These are phyloP conservation scores for Myriosclerotinia scirpicola DNA, from an alignment of 2,329 filamentous ascomycete species.

Conservation along the genomic window DNA sequence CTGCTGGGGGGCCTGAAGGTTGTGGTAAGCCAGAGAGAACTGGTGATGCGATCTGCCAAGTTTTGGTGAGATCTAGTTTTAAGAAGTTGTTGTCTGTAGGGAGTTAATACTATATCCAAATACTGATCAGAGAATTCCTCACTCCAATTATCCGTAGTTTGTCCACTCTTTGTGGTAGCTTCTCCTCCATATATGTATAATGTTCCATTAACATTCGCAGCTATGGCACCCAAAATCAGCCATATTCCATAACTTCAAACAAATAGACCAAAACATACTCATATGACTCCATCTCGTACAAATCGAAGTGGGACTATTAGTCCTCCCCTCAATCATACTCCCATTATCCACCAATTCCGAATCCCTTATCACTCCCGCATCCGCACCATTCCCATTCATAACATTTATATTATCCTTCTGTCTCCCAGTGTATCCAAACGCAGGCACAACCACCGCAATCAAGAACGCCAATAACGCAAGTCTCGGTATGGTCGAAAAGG, in stretches of 20 bases:
- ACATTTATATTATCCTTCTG: slow-evolving; percentile 43
- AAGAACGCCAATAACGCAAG: slow-evolving; percentile 51
- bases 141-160: slow-evolving; percentile 70
- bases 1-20: slow-evolving; percentile 67
- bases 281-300: slow-evolving; percentile 68
- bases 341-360: slow-evolving; percentile 39
- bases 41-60: slow-evolving; percentile 68
- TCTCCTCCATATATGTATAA: slow-evolving; percentile 75
- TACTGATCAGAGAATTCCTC: slow-evolving; percentile 37
- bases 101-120: slow-evolving; percentile 8
- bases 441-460: slow-evolving; percentile 52
- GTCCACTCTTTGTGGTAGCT: slow-evolving; percentile 55
- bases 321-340: slow-evolving; percentile 43
- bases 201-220: slow-evolving; percentile 70
- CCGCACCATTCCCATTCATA: slow-evolving; percentile 41
- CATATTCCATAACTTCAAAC: background rate
- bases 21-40: slow-evolving; percentile 60
- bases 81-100: slow-evolving; percentile 67
- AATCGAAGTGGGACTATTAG: slow-evolving; percentile 53
- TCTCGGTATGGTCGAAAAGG: slow-evolving; percentile 46
- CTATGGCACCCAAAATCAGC: slow-evolving; percentile 35
- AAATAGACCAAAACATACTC: slow-evolving; percentile 43
- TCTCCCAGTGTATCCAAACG: slow-evolving; percentile 46
- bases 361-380: slow-evolving; percentile 48
- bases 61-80: slow-evolving; percentile 67